Percentiles rank a stretch among this genome's conserved stretches.
These are phyloP conservation scores for Chionographis japonica DNA, from an alignment of 106 monocot genomes.

Conservation along the genomic window DNA sequence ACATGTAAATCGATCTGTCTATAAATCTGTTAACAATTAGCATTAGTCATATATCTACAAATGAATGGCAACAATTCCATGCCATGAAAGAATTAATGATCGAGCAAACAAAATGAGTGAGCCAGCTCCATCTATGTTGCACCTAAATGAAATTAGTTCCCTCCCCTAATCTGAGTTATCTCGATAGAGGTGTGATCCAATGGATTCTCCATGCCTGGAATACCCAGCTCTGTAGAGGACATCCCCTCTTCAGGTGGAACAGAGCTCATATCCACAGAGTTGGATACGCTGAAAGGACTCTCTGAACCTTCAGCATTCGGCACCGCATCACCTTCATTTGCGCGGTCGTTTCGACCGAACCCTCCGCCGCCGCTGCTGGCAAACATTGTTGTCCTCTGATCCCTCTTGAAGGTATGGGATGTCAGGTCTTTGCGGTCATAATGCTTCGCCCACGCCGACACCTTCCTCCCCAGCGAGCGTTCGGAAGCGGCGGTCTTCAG, in stretches of 20 bases:
- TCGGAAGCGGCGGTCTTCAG: constrained; percentile 12
- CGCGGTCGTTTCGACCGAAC: too few species aligned
- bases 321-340: background rate
- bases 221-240: background rate
- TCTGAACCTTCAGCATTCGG: background rate
- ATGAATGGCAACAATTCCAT: too few species aligned
- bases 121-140: too few species aligned
- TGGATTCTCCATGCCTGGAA: background rate
- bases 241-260: background rate
- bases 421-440: constrained; percentile 18
- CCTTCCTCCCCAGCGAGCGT: constrained; percentile 4
- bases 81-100: too few species aligned
- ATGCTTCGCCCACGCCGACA: constrained; percentile 1
- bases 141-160: too few species aligned
- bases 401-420: constrained; percentile 23
- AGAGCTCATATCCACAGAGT: background rate
- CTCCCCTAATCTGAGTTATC: too few species aligned
- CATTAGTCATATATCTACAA: too few species aligned
- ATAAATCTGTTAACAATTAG: too few species aligned
- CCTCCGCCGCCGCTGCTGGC: background rate
- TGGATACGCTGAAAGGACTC: constrained; percentile 6
- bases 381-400: background rate
- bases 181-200: too few species aligned
- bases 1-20: too few species aligned
- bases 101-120: too few species aligned